Evolutionary conservation across 1,284 basidiomycete species (phyloP), one percentile per base, ranked within the genome.

Genomic region (Quambalaria eucalypti): DNA sequence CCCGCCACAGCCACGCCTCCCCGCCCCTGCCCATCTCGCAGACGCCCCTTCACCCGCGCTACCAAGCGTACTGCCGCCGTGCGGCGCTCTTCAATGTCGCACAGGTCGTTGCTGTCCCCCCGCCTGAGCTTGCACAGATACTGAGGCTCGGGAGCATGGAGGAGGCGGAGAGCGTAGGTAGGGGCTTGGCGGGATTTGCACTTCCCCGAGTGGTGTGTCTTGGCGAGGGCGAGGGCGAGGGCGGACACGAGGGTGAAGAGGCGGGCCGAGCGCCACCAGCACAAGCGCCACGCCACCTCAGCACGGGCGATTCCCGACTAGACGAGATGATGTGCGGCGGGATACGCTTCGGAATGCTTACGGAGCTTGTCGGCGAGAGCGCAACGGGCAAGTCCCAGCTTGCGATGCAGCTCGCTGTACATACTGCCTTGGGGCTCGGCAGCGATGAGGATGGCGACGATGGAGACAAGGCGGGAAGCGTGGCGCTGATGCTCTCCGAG

Each of bases 311-410:
- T 26, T 12, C n/a, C 2, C 21, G n/a, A 2, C 19, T 46, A 6
- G 42, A 46, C 42, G 42, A 19, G 25, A 21, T 21, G 42, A 19
- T 46, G 2, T 14, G 19, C 19, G 42, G 42, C 25, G 42, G 42
- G 4, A 21, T 46, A 19, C 42, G 42, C 19, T 19, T 14, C 16
- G 42, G 42, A 14, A 46, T 46, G 42, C 42, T 46, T 12, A 46
- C 42, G 2, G 42, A 46, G 6, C 12, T 46, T 21, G 42, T 46
- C n/a, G 42, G 42, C 14, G 42, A 46, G 42, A 46, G 42, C 21
- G 16, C 21, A 46, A 14, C 25, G 42, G 70, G 70, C 16, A 72
- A 72, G 49, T 69, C 70, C 5, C 70, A 70, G 55, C 49, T 66
- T 19, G 57, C 57, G 2, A 36, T 72, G 4, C 63, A 67, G 48